Conservation (phyloP, 2,329 filamentous ascomycete species). For the Magnaporthiopsis incrustans region DNA sequence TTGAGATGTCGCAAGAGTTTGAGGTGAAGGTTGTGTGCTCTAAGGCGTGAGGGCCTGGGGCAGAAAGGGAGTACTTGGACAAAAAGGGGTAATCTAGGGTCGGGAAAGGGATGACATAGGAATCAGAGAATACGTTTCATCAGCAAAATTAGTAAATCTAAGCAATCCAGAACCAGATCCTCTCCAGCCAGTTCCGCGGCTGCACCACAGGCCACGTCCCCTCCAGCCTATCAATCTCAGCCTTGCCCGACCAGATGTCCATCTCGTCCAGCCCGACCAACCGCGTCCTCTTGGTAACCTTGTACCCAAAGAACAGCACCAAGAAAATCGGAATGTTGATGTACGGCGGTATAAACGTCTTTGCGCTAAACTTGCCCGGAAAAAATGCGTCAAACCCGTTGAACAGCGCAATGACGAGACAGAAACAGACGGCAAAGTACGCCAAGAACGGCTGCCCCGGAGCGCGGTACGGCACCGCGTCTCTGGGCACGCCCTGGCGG, state of each 20-base stretch:
- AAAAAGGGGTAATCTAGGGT: too few relatives aligned
- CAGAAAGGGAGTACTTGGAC: too few relatives aligned
- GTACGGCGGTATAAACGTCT: constrained; percentile 27
- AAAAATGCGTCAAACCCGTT: constrained; percentile 68
- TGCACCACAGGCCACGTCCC: constrained; percentile 25
- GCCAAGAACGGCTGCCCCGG: constrained; percentile 62
- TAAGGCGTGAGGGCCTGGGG: background rate
- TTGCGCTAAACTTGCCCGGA: constrained; percentile 33
- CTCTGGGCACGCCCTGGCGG: constrained; percentile 55
- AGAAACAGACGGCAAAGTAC: constrained; percentile 53
- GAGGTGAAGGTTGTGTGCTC: background rate
- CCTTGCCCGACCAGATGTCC: constrained; percentile 42
- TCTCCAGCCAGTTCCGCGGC: constrained; percentile 43
- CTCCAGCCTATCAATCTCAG: constrained; percentile 44
- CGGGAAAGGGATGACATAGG: too few relatives aligned
- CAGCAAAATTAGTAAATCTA: background rate
- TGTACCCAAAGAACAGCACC: constrained; percentile 16
- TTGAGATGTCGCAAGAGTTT: constrained; percentile 1
- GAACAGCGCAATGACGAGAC: constrained; percentile 59
- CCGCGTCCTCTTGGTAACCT: constrained; percentile 13
- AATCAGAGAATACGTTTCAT: too few relatives aligned
- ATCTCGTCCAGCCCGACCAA: constrained; percentile 10
- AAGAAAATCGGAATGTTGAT: constrained; percentile 22
- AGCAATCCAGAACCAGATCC: constrained; percentile 49
- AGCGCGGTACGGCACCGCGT: constrained; percentile 57